These are phyloP conservation scores for Entophlyctis luteolus DNA, from an alignment of 192 early-diverging fungal genomes.

Conservation along the genomic window DNA sequence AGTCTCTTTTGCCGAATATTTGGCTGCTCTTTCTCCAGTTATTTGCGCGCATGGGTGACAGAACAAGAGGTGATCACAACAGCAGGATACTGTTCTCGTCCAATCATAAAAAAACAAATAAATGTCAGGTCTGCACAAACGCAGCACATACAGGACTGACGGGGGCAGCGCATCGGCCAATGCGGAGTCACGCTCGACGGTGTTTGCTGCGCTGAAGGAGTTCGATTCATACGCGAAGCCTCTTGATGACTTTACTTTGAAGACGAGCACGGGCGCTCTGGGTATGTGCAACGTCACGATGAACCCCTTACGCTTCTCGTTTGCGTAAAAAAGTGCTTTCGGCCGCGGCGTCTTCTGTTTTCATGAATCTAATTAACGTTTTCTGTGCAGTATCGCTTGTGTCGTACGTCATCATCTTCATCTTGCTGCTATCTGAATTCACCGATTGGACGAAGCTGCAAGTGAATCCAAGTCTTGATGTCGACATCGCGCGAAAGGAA, in stretches of 20 bases:
- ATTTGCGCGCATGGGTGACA: no score
- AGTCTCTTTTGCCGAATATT: no score
- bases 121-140: slow-evolving; percentile 4
- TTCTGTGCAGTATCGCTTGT: slow-evolving; percentile 71
- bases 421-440: slow-evolving; percentile 81
- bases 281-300: no score
- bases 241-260: slow-evolving; percentile 86
- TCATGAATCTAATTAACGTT: no score
- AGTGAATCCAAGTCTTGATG: slow-evolving; percentile 70
- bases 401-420: slow-evolving; percentile 66
- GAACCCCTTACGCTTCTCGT: no score
- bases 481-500: slow-evolving; percentile 80
- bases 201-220: slow-evolving; percentile 36
- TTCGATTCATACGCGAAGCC: slow-evolving; percentile 85
- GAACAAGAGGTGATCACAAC: no score
- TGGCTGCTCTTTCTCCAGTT: no score
- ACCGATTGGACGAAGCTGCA: slow-evolving; percentile 69
- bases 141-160: background rate
- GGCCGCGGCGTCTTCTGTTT: no score
- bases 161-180: background rate
- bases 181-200: no score
- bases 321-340: no score
- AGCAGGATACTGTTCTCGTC: no score
- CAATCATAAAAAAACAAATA: no score
- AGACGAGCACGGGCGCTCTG: slow-evolving; percentile 73